Percentiles rank a stretch among this genome's conserved stretches.
phyloP scores from a whole-genome alignment of 2,329 filamentous ascomycete genomes.

The Apiospora pterosperma region DNA sequence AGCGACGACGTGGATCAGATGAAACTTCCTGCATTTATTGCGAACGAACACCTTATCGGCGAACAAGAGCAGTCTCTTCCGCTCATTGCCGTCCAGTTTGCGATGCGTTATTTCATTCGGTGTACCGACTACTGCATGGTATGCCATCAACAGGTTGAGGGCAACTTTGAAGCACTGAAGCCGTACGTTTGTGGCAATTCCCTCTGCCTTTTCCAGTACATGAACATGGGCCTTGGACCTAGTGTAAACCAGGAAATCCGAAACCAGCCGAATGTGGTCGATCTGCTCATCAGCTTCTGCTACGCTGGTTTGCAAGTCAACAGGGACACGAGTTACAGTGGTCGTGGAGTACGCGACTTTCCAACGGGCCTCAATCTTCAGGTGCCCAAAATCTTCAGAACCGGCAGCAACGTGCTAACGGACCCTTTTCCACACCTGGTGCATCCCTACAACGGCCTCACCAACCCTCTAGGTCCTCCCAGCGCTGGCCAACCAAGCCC shows the following conservation, averaged over 20 bases:
- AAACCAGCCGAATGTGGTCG: constrained; percentile 76
- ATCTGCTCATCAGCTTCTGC: constrained; percentile 80
- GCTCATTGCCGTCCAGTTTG: constrained; percentile 67
- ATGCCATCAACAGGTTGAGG: constrained; percentile 68
- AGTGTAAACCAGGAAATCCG: constrained; percentile 82
- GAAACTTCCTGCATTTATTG: constrained; percentile 21
- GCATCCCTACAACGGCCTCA: neutral
- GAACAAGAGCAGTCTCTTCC: constrained; percentile 45
- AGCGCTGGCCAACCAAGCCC: neutral
- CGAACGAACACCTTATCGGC: constrained; percentile 26
- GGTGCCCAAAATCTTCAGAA: constrained; percentile 21
- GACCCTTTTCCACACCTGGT: neutral
- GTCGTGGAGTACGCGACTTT: constrained; percentile 34
- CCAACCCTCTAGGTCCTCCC: fast-evolving
- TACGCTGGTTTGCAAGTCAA: constrained; percentile 51
- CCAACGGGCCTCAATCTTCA: constrained; percentile 33
- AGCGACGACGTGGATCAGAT: constrained; percentile 3
- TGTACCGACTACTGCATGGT: constrained; percentile 87
- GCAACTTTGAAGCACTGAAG: constrained; percentile 66
- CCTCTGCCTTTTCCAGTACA: constrained; percentile 85
- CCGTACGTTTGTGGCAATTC: constrained; percentile 74
- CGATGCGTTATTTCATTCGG: constrained; percentile 70
- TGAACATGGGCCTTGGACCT: constrained; percentile 79
- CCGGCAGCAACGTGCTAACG: neutral
- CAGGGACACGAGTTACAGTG: neutral